phyloP scores from a whole-genome alignment of 2,329 filamentous ascomycete genomes.

The Dactylonectria macrodidyma region DNA sequence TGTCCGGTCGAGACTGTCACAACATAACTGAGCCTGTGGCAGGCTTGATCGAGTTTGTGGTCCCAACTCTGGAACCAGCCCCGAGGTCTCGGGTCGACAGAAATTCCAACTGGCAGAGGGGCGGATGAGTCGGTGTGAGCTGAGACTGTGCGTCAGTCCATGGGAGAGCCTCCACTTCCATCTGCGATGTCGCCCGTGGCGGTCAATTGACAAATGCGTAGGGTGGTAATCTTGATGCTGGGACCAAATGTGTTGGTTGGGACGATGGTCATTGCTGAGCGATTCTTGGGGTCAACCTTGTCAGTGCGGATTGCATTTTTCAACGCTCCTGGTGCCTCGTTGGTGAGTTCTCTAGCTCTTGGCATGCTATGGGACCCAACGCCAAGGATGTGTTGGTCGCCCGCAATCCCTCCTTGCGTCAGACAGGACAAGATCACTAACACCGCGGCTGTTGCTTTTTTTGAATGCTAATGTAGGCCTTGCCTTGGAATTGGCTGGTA shows the following conservation, averaged over 20 bases:
- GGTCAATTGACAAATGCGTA: constrained; percentile 23
- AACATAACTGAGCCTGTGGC: constrained; percentile 38
- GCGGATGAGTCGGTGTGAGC: constrained; percentile 41
- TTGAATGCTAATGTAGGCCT: constrained; percentile 1
- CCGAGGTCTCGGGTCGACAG: constrained; percentile 37
- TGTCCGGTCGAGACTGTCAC: constrained; percentile 38
- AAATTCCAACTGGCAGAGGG: constrained; percentile 22
- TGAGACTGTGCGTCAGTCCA: constrained; percentile 18
- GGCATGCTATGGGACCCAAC: constrained; percentile 15
- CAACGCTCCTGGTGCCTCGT: constrained; percentile 11
- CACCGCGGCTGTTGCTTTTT: constrained; percentile 15
- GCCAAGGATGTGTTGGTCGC: constrained; percentile 27
- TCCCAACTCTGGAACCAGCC: constrained; percentile 42
- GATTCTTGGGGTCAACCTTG: constrained; percentile 12
- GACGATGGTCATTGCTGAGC: constrained; percentile 2
- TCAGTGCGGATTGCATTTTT: constrained; percentile 12
- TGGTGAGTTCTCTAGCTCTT: constrained; percentile 13
- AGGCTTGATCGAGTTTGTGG: constrained; percentile 33
- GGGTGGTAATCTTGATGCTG: constrained; percentile 18
- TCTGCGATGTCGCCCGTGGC: constrained; percentile 28
- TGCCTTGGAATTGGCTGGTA: not conserved
- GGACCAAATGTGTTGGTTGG: constrained; percentile 11
- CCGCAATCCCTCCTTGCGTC: constrained; percentile 10
- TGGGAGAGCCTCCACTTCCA: constrained; percentile 18
- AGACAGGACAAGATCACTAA: not conserved